Conservation (phyloP, 805 yeast genomes). For the Wickerhamomyces xylosicus region DNA sequence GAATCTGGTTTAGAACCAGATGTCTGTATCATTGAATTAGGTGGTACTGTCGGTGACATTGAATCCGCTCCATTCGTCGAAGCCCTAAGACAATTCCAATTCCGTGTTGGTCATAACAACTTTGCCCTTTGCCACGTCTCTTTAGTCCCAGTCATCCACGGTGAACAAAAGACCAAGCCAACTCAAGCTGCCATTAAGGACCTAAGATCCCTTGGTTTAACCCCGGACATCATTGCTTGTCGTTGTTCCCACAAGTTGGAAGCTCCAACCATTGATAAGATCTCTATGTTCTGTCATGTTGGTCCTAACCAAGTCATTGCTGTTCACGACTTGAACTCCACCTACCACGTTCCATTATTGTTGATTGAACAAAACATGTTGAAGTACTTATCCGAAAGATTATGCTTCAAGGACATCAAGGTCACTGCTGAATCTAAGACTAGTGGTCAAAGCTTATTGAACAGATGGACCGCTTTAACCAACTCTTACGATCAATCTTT, state of each 20-base stretch:
- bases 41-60: slow-evolving; percentile 99
- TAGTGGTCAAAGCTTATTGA: slow-evolving; percentile 62
- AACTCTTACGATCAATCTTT: slow-evolving; percentile 70
- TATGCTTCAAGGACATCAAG: slow-evolving; percentile 41
- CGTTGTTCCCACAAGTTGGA: slow-evolving; percentile 84
- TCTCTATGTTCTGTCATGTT: slow-evolving; percentile 98
- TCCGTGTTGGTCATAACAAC: slow-evolving; percentile 88
- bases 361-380: slow-evolving; percentile 81
- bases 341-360: slow-evolving; percentile 93
- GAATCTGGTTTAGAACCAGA: slow-evolving; percentile 83
- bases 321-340: slow-evolving; percentile 92
- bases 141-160: slow-evolving; percentile 93
- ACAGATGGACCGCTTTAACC: slow-evolving; percentile 75
- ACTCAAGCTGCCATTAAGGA: slow-evolving; percentile 99
- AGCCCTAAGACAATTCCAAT: slow-evolving; percentile 97
- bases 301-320: slow-evolving; percentile 97
- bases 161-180: slow-evolving; percentile 98
- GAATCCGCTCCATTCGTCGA: slow-evolving; percentile 98
- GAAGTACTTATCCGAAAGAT: slow-evolving; percentile 58
- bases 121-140: slow-evolving; percentile 96
- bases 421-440: slow-evolving; percentile 38
- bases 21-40: slow-evolving; percentile 92
- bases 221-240: slow-evolving; percentile 96
- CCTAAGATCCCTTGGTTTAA: slow-evolving; percentile 86
- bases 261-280: slow-evolving; percentile 80